Evolutionary conservation across 805 yeast genomes (phyloP), one percentile per base, ranked within the genome.

Genomic region (Henningerozyma blattae): DNA sequence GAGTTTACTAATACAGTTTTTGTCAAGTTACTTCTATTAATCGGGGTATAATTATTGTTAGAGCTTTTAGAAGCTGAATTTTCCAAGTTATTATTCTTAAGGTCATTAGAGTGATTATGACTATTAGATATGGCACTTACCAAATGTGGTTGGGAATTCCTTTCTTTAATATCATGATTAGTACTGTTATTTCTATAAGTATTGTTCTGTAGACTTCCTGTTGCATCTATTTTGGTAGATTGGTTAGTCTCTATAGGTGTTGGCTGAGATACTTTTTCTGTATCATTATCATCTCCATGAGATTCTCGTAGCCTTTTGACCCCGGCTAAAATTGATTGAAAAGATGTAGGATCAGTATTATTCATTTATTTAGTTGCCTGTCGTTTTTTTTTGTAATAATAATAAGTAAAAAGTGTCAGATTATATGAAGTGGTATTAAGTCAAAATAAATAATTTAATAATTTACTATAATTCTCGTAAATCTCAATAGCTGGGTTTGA

Each of bases 301-400:
- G 64, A 54, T 38, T 74, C 72, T 37, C 82, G 53, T 54, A 77
- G 65, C 35, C 68, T 67, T 50, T 71, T 63, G 2, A 77, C 83
- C n/a, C 80, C 81, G 4, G 77, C 84, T 29, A 78, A 52, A 27
- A 79, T 75, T 47, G 82, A 75, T 33, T 78, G 73, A 52, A 78
- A 79, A 0, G 86, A 78, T 3, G 80, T 67, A 2, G 79, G 62
- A 46, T 74, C 74, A 12, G 62, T 52, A 29, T 45, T 50, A 31
- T 54, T 52, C 58, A 48, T 52, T n/a, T 19, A n/a, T n/a, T n/a
- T n/a, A n/a, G n/a, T n/a, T n/a, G n/a, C n/a, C n/a, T n/a, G n/a
- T n/a, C n/a, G n/a, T n/a, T n/a, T n/a, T n/a, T n/a, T n/a, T n/a
- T n/a, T n/a, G n/a, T n/a, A n/a, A n/a, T n/a, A n/a, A n/a, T n/a